phyloP scores from a whole-genome alignment of 352 stramenopile species.

The Globisporangium radiosum region DNA sequence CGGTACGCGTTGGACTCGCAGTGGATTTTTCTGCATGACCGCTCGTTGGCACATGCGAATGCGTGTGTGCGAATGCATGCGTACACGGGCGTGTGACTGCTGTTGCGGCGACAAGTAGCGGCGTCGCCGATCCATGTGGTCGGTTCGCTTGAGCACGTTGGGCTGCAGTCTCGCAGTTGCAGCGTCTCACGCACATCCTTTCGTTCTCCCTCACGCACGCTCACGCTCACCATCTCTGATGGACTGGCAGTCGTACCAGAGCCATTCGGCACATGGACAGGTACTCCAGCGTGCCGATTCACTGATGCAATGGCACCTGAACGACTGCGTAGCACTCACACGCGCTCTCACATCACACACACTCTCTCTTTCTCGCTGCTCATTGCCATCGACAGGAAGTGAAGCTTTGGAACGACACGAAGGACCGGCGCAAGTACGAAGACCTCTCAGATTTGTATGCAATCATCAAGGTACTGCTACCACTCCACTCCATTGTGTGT shows the following conservation, averaged over 20 bases:
- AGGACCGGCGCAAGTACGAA: conserved; percentile 84
- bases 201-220: not conserved
- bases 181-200: no score
- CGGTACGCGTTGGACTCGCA: conserved; percentile 1
- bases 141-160: no score
- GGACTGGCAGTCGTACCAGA: conserved; percentile 1
- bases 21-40: not conserved
- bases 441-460: conserved; percentile 91
- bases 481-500: not conserved
- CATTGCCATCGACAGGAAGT: conserved; percentile 41
- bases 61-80: not conserved
- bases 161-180: not conserved
- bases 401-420: conserved; percentile 77
- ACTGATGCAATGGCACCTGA: no score
- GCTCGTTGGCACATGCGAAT: not conserved
- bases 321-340: no score
- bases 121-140: no score
- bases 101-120: no score
- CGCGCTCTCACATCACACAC: not conserved
- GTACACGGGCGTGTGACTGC: no score
- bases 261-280: not conserved
- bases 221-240: not conserved
- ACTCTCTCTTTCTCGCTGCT: not conserved
- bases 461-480: conserved; percentile 89
- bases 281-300: not conserved